Percentiles rank a stretch among this genome's conserved stretches.
phyloP scores from a whole-genome alignment of 2,329 filamentous ascomycete species.

The Leptosphaerulina australis region DNA sequence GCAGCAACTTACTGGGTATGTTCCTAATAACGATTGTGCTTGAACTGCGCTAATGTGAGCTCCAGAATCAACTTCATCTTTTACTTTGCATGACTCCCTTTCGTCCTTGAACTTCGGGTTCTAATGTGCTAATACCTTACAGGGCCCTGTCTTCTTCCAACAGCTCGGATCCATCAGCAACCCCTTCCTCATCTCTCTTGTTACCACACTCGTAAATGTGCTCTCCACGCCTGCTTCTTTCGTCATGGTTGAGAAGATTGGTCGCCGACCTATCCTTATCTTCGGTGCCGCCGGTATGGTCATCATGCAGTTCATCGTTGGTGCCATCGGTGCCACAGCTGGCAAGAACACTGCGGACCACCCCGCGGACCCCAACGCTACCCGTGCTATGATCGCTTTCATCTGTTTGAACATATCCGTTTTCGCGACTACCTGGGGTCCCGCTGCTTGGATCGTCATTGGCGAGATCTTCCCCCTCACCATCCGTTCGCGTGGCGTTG shows the following conservation, averaged over 20 bases:
- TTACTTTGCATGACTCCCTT: slow-evolving; percentile 52
- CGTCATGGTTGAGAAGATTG: slow-evolving; percentile 80
- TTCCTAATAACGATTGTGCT: neutral
- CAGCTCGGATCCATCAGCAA: slow-evolving; percentile 72
- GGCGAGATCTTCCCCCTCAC: slow-evolving; percentile 91
- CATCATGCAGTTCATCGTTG: slow-evolving; percentile 84
- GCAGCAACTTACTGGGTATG: slow-evolving; percentile 64
- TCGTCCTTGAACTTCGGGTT: neutral
- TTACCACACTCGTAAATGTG: slow-evolving; percentile 90
- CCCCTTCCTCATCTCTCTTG: slow-evolving; percentile 80
- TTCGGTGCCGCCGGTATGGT: slow-evolving; percentile 81
- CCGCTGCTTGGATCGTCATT: slow-evolving; percentile 73
- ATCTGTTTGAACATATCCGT: slow-evolving; percentile 93
- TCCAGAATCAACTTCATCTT: slow-evolving; percentile 89
- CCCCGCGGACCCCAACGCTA: slow-evolving; percentile 37
- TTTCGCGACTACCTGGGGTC: slow-evolving; percentile 89
- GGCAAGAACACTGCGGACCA: slow-evolving; percentile 47
- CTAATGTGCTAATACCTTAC: neutral
- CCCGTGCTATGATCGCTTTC: slow-evolving; percentile 72
- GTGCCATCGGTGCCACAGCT: slow-evolving; percentile 62
- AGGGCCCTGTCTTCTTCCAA: slow-evolving; percentile 75
- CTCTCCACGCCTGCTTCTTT: slow-evolving; percentile 84
- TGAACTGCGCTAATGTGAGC: neutral
- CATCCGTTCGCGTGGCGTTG: slow-evolving; percentile 86
- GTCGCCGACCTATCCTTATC: slow-evolving; percentile 80